Evolutionary conservation across 2,329 filamentous ascomycete species (phyloP), one percentile per base, ranked within the genome.

Genomic region (Aspergillus oerlinghausenensis): DNA sequence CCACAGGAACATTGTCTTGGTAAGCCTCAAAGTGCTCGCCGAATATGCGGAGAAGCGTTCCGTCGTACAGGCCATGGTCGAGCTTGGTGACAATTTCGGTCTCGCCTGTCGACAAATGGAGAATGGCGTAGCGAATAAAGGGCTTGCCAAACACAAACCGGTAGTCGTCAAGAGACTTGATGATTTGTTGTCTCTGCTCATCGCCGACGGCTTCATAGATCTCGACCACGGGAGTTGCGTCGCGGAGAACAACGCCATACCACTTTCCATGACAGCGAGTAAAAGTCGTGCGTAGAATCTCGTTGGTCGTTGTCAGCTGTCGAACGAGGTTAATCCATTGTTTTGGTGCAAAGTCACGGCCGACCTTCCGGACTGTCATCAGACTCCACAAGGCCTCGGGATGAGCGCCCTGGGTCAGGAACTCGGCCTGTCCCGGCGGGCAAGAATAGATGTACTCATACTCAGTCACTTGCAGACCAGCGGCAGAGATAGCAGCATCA

Each of bases 21-120:
- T 45, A 45, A 3, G 70, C 63, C 4, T 56, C 58, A 51, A 72
- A 73, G 8, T 75, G 68, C 17, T 68, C 66, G 55, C 69, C 73
- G 42, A 75, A 74, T 28, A 74, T 67, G 29, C 71, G 71, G 28
- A 75, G 64, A 1, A 75, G 60, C 3, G 73, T 75, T 1, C 73
- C 72, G 55, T 74, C 72, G 60, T 74, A 74, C 11, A 68, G 55
- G 38, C 61, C 70, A 54, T 73, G 70, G 58, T 73, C 62, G 26
- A 73, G 60, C 53, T 75, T 75, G 64, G 65, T 72, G 47, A 65
- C 55, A 3, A 75, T 56, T 26, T 71, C 64, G 25, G 61, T 45
- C 17, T 56, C 58, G 25, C 67, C 63, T 21, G 69, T 58, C 2
- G 50, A 14, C 21, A 65, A 61, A 21, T 55, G 54, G 23, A 73